These are phyloP conservation scores for Thielaviopsis euricoi DNA, from an alignment of 2,329 filamentous ascomycete genomes.

Conservation along the genomic window DNA sequence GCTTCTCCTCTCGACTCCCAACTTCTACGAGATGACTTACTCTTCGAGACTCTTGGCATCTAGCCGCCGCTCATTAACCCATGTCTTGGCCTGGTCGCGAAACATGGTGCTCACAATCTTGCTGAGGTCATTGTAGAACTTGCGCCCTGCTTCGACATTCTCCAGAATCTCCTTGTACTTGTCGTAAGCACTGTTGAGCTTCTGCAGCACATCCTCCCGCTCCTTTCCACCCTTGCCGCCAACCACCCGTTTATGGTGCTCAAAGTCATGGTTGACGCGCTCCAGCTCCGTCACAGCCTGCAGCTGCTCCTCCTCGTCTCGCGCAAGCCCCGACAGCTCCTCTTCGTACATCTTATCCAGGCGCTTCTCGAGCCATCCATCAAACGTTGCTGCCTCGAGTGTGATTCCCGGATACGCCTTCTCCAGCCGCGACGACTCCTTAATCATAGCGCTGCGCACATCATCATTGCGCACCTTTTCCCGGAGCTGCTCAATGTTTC, in stretches of 20 bases:
- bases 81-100: conserved; percentile 58
- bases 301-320: conserved; percentile 63
- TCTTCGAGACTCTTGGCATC: conserved; percentile 67
- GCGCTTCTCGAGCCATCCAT: conserved; percentile 72
- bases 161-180: conserved; percentile 93
- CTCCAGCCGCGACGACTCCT: conserved; percentile 71
- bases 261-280: conserved; percentile 64
- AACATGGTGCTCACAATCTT: conserved; percentile 69
- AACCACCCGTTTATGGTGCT: conserved; percentile 49
- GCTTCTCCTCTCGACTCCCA: not conserved
- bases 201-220: conserved; percentile 73
- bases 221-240: conserved; percentile 48
- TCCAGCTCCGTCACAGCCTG: conserved; percentile 51
- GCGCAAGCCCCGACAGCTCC: conserved; percentile 53
- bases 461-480: conserved; percentile 76
- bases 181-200: conserved; percentile 77
- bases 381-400: conserved; percentile 79
- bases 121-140: conserved; percentile 93
- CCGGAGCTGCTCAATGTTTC: conserved; percentile 62
- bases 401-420: conserved; percentile 70
- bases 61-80: conserved; percentile 63
- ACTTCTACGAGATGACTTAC: conserved; percentile 30
- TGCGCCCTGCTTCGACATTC: conserved; percentile 78
- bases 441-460: conserved; percentile 68
- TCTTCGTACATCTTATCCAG: conserved; percentile 61